These are phyloP conservation scores for Leccinellum luteum DNA, from an alignment of 768 basidiomycete species.

Conservation along the genomic window DNA sequence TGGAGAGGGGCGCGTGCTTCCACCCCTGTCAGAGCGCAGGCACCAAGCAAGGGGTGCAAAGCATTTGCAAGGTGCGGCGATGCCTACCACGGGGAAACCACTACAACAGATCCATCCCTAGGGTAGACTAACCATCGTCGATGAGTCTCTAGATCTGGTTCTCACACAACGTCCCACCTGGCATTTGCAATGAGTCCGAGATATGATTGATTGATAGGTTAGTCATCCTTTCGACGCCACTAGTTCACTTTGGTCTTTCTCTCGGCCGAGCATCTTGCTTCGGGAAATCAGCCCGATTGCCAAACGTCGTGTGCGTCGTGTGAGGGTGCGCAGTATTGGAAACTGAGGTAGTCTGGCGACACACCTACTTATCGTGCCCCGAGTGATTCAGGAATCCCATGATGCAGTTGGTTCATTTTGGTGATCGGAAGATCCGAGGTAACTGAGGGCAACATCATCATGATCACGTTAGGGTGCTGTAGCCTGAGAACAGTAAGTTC, in stretches of 20 bases:
- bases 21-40: conserved; percentile 17
- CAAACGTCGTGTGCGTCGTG: background rate
- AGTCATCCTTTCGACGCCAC: background rate
- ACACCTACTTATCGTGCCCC: no score
- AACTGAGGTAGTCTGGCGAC: conserved; percentile 5
- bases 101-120: conserved; percentile 10
- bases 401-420: no score
- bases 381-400: no score
- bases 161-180: background rate
- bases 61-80: background rate
- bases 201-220: background rate
- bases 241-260: background rate
- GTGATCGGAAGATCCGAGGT: no score
- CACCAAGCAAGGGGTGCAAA: conserved; percentile 8
- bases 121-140: background rate
- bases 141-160: background rate
- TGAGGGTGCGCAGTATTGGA: background rate
- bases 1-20: conserved; percentile 22
- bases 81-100: background rate
- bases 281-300: background rate
- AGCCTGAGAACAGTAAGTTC: no score
- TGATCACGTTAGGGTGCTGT: no score
- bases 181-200: background rate
- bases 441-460: no score
- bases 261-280: background rate